Conservation (phyloP, 1,284 basidiomycete genomes). For the Afroboletus lepidellus region DNA sequence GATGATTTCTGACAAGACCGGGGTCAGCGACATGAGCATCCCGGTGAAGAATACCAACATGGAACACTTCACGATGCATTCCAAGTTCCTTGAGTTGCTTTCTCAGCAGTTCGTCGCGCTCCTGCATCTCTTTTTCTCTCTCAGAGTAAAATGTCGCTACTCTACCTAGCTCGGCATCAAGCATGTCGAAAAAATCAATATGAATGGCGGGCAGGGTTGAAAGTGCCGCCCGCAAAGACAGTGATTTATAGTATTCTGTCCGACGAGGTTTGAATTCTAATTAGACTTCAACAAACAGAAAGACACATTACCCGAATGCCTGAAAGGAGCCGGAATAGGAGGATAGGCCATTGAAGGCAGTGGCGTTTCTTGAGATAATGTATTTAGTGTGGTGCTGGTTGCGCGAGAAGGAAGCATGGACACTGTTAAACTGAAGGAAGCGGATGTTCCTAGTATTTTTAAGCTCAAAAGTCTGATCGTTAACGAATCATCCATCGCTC, state of each 20-base stretch:
- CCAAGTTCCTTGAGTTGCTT: conserved; percentile 74
- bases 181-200: conserved; percentile 67
- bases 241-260: conserved; percentile 15
- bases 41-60: conserved; percentile 46
- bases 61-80: conserved; percentile 65
- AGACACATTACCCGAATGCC: conserved; percentile 14
- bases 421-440: conserved; percentile 8
- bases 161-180: conserved; percentile 78
- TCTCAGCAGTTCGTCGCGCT: conserved; percentile 50
- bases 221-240: conserved; percentile 51
- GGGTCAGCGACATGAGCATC: not conserved
- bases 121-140: conserved; percentile 67
- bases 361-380: not conserved
- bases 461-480: not conserved
- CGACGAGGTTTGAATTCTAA: not conserved
- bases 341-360: not conserved
- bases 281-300: not conserved
- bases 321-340: not conserved
- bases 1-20: conserved; percentile 20
- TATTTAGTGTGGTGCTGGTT: not conserved
- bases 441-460: conserved; percentile 12
- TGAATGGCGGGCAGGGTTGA: conserved; percentile 59
- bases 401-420: not conserved
- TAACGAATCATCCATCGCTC: conserved; percentile 1
- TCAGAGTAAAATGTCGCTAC: conserved; percentile 80